Percentiles rank a stretch among this genome's conserved stretches.
Evolutionary conservation across 169 alveolate species (phyloP).

Genomic region (Blepharisma undulans): DNA sequence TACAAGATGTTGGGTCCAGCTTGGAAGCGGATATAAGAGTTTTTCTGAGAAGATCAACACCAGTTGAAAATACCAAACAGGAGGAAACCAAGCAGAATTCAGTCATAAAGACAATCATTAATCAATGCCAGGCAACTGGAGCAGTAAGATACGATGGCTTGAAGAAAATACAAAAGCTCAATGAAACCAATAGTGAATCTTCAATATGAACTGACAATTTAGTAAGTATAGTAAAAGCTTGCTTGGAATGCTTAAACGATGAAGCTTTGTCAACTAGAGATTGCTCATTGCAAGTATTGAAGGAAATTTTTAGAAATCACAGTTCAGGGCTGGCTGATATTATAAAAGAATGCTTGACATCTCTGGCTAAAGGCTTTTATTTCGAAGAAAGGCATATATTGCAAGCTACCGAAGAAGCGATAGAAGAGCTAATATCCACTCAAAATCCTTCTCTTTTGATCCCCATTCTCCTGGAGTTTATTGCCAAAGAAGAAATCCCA

Average conservation of each 20-base stretch:
- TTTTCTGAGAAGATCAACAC: background rate
- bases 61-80: background rate
- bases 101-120: background rate
- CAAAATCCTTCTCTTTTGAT: background rate
- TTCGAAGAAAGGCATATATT: constrained; percentile 18
- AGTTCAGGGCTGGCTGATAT: background rate
- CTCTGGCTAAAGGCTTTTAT: background rate
- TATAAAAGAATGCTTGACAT: background rate
- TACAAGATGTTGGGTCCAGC: background rate
- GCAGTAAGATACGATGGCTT: constrained; percentile 14
- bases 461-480: background rate
- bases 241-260: background rate
- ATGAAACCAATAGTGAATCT: background rate
- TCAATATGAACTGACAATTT: background rate
- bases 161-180: constrained; percentile 11
- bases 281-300: background rate
- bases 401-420: constrained; percentile 34
- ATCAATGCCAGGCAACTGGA: background rate
- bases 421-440: background rate
- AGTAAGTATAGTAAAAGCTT: background rate
- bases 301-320: background rate
- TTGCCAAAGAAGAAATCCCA: constrained; percentile 14
- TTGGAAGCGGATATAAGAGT: background rate
- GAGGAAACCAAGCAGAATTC: background rate
- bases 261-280: background rate